Percentiles rank a stretch among this genome's conserved stretches.
phyloP scores from a whole-genome alignment of 305 asterid genomes.

The Fraxinus floribunda region DNA sequence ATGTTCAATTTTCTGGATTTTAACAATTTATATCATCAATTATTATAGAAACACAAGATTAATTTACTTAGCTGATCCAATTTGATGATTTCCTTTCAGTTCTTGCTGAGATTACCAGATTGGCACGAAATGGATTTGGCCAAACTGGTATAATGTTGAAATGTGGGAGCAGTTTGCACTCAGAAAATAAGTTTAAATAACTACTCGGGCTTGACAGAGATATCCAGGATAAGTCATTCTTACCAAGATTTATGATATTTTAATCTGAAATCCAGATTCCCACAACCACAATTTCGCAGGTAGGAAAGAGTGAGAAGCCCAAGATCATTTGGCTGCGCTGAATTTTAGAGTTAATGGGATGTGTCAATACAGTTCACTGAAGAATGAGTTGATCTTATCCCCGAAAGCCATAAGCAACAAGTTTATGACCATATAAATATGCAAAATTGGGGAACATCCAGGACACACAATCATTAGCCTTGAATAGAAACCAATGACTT shows the following conservation, averaged over 20 bases:
- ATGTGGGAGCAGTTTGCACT: background rate
- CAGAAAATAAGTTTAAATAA: background rate
- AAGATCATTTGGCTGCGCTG: background rate
- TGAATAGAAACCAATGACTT: background rate
- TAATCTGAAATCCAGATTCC: background rate
- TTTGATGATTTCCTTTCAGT: background rate
- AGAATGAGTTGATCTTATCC: background rate
- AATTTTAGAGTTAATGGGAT: background rate
- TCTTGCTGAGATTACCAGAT: background rate
- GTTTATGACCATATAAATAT: background rate
- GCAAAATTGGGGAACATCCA: background rate
- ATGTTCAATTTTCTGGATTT: background rate
- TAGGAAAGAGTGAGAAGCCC: background rate
- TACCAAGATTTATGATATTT: background rate
- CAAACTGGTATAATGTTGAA: background rate
- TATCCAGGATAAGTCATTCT: background rate
- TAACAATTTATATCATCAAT: background rate
- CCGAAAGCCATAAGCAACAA: background rate
- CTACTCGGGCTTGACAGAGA: background rate
- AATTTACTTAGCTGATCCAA: background rate
- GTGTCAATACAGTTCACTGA: background rate
- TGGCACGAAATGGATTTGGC: background rate
- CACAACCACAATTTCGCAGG: background rate
- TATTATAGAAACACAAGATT: background rate
- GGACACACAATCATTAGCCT: background rate